Base-by-base conservation (phyloP, 2,329 filamentous ascomycete species). In the Trichocomaceae sp. region DNA sequence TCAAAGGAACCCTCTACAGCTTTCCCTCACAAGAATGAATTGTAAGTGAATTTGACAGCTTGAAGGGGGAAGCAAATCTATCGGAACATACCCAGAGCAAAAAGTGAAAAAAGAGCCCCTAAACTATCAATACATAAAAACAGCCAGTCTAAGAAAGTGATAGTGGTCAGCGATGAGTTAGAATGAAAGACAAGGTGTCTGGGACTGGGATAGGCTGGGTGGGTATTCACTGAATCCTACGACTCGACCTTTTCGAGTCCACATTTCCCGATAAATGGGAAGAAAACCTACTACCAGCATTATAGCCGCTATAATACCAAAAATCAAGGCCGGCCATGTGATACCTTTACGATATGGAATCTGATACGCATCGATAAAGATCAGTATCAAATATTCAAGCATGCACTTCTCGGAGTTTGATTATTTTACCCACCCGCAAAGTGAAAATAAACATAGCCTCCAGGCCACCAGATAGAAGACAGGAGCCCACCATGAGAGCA, bases 91-190 rank as follows among this genome's bases (percentile, higher is more conserved):
- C 79, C 79, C 9, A 85, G 67, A 1, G 83, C 81, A 74, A 85
- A 77, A 20, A 85, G 73, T 0, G 82, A 85, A 65, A 86, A 85
- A 55, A 85, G 75, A 0, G 82, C 83, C 1, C 83, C 83, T 1
- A 75, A 60, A 55, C 77, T 83, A 61, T 86, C 83, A 60, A 85
- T 80, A 0, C 70, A 68, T 2, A 86, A 66, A 60, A 86, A 86
- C 13, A 81, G 67, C 64, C 77, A 79, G 59, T 77, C 77, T 76
- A 50, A 4, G 20, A 20, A 41, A 39, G 47, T 35, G 22, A 54
- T 51, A 20, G 6, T 35, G 64, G 64, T 61, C 67, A 74, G 26
- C 12, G 29, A 12, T n/a, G 13, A 47, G 20, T n/a, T n/a, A 35
- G n/a, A 33, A n/a, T 15, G 2, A 45, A 5, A 35, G 6, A 29